These are phyloP conservation scores for Kwoniella sp. DNA, from an alignment of 768 basidiomycete species.

Conservation along the genomic window DNA sequence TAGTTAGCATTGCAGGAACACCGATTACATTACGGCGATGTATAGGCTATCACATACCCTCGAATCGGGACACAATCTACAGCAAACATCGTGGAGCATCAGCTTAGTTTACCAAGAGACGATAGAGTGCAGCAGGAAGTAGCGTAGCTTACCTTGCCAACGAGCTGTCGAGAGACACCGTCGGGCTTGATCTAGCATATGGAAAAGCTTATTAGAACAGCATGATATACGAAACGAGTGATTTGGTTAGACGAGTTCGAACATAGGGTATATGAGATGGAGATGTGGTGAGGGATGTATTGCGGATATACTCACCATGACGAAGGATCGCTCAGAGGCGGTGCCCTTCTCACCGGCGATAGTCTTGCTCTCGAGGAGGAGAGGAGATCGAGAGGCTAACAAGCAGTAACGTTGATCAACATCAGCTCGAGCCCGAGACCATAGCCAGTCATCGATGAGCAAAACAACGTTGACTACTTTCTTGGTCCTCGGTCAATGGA, in stretches of 20 bases:
- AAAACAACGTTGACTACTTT: too few relatives aligned
- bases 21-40: too few relatives aligned
- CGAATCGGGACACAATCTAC: constrained; percentile 49
- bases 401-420: neutral
- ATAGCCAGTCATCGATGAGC: too few relatives aligned
- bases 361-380: constrained; percentile 47
- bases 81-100: neutral
- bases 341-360: constrained; percentile 52
- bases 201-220: too few relatives aligned
- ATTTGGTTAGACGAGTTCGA: too few relatives aligned
- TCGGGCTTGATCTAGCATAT: constrained; percentile 55
- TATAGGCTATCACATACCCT: constrained; percentile 31
- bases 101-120: too few relatives aligned
- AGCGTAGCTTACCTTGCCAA: constrained; percentile 49
- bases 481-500: too few relatives aligned
- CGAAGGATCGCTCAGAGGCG: constrained; percentile 45
- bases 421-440: too few relatives aligned
- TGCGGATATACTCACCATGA: constrained; percentile 39
- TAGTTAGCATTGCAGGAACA: neutral
- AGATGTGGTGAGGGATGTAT: too few relatives aligned
- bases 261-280: too few relatives aligned
- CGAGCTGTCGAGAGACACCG: constrained; percentile 49
- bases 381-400: constrained; percentile 21
- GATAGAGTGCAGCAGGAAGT: too few relatives aligned
- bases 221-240: too few relatives aligned